A percentile compares a stretch with the other conserved stretches of the same genome.
These are phyloP conservation scores for Penicillium canariense DNA, from an alignment of 495 filamentous ascomycete genomes.

Conservation along the genomic window DNA sequence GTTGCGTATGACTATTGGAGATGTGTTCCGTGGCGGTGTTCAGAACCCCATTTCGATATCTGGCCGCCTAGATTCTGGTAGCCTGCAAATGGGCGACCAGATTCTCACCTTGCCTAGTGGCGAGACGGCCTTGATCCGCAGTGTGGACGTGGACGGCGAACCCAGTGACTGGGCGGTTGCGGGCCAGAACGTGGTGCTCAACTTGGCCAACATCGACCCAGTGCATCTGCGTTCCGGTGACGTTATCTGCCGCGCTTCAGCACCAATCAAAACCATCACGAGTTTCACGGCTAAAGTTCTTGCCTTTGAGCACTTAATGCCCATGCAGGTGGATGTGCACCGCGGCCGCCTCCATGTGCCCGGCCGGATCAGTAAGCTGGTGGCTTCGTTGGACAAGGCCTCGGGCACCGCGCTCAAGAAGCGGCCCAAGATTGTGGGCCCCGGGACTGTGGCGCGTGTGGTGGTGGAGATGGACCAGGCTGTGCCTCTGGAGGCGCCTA, in stretches of 20 bases:
- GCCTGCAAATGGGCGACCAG: slow-evolving; percentile 76
- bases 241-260: slow-evolving; percentile 68
- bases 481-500: slow-evolving; percentile 75
- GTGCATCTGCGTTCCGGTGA: slow-evolving; percentile 81
- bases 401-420: slow-evolving; percentile 70
- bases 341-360: slow-evolving; percentile 77
- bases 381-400: slow-evolving; percentile 72
- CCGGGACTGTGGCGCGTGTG: slow-evolving; percentile 63
- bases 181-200: slow-evolving; percentile 81
- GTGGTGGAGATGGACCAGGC: slow-evolving; percentile 71
- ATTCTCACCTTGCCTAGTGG: slow-evolving; percentile 75
- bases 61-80: slow-evolving; percentile 83
- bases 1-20: slow-evolving; percentile 76
- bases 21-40: slow-evolving; percentile 76
- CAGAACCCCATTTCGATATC: slow-evolving; percentile 74
- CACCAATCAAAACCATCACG: slow-evolving; percentile 65
- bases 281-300: slow-evolving; percentile 78
- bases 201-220: slow-evolving; percentile 82
- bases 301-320: slow-evolving; percentile 84
- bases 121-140: slow-evolving; percentile 76
- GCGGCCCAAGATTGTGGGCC: slow-evolving; percentile 76
- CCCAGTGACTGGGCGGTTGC: slow-evolving; percentile 89
- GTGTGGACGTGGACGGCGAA: slow-evolving; percentile 69
- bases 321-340: slow-evolving; percentile 86
- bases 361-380: slow-evolving; percentile 67